Base-by-base conservation (phyloP, 257 asterid species). In the Scutellaria minor region DNA sequence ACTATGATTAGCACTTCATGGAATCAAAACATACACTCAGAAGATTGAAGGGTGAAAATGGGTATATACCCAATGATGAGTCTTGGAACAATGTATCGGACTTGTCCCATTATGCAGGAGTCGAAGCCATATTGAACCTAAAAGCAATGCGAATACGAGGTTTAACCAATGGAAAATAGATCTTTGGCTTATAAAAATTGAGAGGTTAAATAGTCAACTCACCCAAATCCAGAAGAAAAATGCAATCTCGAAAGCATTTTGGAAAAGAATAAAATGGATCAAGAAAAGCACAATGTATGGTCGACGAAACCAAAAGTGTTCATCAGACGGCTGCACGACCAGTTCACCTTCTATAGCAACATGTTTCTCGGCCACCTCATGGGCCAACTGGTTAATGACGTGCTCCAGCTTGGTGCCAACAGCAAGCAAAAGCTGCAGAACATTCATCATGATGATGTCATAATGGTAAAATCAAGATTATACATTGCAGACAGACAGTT, bases 181-280 rank as follows among this genome's bases (percentile, higher is more conserved):
- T 37, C 39, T 47, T 67, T 15, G 14, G 39, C 59, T 50, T 42
- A 15, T 41, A 27, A 71, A 18, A 55, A 5, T 18, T 9, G 27
- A 51, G 74, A 66, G 37, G 61, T 47, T 40, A 15, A n/a, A 46
- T 20, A 6, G 59, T 18, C 6, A 52, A 68, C 83, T 80, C 77
- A 92, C 99, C 98, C 82, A 87, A 78, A 95, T 95, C 99, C 99
- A 90, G 86, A 95, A 95, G 95, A 95, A 95, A 72, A 90, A 95
- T 46, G 98, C 99, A 8, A 95, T 90, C 87, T 95, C 99, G 1
- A 95, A 95, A 37, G 99, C 97, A 71, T 95, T 95, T 87, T 95
- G 99, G 83, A 95, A 95, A 77, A 95, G 96, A 68, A 92, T 92
- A 41, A 95, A 90, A 74, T 95, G 99, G 73, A 95, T 88, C 87